Conservation (phyloP, 192 early-diverging fungal species). For the Rhizophagus sp. region DNA sequence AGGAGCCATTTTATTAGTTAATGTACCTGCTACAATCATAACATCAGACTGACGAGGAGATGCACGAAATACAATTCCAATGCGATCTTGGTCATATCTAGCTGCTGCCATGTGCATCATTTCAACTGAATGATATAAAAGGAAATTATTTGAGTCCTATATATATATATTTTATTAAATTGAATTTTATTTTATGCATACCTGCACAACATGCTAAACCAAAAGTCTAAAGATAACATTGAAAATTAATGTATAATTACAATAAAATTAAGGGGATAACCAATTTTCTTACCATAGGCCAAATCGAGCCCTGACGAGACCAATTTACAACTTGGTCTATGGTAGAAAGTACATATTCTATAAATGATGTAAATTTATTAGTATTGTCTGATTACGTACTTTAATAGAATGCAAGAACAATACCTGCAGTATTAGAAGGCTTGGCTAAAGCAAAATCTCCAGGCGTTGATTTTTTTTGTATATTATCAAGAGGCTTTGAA, state of each 20-base stretch:
- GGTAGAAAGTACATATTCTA: conserved; percentile 85
- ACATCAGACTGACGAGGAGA: conserved; percentile 97
- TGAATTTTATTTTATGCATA: conserved; percentile 12
- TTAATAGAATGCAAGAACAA: background rate
- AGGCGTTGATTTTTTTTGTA: background rate
- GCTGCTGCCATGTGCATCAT: conserved; percentile 98
- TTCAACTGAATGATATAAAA: conserved; percentile 55
- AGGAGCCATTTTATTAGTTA: conserved; percentile 98
- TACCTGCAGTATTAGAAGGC: conserved; percentile 16
- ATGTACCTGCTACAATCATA: conserved; percentile 98
- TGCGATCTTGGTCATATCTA: conserved; percentile 96
- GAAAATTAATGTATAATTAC: background rate
- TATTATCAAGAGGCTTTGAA: background rate
- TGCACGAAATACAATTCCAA: conserved; percentile 97
- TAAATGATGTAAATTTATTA: background rate
- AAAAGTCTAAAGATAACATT: conserved; percentile 59
- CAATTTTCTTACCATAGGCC: conserved; percentile 63
- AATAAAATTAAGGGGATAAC: background rate
- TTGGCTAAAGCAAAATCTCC: conserved; percentile 2
- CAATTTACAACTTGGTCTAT: conserved; percentile 93
- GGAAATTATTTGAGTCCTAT: background rate
- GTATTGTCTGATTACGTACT: background rate
- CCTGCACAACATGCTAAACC: conserved; percentile 94
- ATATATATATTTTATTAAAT: background rate
- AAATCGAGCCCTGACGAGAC: conserved; percentile 89